Evolutionary conservation across 1,284 basidiomycete genomes (phyloP), one percentile per base, ranked within the genome.

Genomic region (Cryptococcus deneoformans): DNA sequence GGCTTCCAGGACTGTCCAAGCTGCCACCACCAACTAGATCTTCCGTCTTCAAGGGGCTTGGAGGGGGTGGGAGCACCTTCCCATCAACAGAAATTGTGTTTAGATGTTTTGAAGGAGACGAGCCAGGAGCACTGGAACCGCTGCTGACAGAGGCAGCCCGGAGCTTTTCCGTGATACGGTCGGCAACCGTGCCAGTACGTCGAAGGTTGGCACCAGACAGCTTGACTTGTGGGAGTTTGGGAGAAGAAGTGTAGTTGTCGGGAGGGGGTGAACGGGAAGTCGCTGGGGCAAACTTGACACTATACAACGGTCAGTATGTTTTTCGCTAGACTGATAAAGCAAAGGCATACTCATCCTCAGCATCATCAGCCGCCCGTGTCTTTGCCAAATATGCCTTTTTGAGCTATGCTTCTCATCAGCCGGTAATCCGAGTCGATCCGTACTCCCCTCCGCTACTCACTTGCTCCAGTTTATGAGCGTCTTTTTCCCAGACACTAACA

Each of bases 211-310:
- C 57, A 34, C 40, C 43, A 7, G 53, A 29, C 16, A 46, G 42
- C 40, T 56, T 56, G 42, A 35, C 43, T 6, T 61, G 55, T 12
- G 46, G 46, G 29, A 81, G 79, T 52, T 83, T 83, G 8, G 89
- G 89, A 14, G 89, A 89, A 10, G 81, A 83, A 2, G 89, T 90
- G 72, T 88, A 90, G 59, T 83, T 84, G 74, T 90, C 88, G 9
- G 59, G 14, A 77, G 76, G 38, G 78, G 79, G 58, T 80, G 81
- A 63, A 79, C 80, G 66, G 82, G 58, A 59, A 0, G 67, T 60
- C 3, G 69, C 85, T 1, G 90, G 90, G 5, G 90, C 89, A 68
- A 93, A 93, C 70, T 89, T 90, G 49, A 84, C 88, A 72, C 90
- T 89, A 46, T 9, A 54, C 14, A 56, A 44, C 47, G 16, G 24